A percentile compares a stretch with the other conserved stretches of the same genome.
These are phyloP conservation scores for Colletotrichum neosansevieriae DNA, from an alignment of 2,329 filamentous ascomycete species.

Conservation along the genomic window DNA sequence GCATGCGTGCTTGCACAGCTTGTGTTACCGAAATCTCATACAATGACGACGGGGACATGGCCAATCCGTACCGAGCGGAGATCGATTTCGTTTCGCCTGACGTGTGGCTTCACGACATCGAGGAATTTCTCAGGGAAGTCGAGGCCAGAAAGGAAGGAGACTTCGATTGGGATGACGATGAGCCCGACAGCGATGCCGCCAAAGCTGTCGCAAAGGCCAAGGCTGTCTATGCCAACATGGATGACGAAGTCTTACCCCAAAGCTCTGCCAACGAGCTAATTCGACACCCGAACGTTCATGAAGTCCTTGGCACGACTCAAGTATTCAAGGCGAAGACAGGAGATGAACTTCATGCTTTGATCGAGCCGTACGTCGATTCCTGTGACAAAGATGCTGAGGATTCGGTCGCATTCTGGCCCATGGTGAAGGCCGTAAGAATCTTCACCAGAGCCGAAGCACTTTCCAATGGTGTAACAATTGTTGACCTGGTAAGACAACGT, in stretches of 20 bases:
- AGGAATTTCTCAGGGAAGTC: conserved; percentile 61
- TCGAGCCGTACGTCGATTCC: conserved; percentile 15
- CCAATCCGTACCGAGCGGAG: conserved; percentile 61
- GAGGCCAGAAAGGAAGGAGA: conserved; percentile 46
- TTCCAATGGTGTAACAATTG: conserved; percentile 50
- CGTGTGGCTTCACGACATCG: conserved; percentile 67
- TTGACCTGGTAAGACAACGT: conserved; percentile 58
- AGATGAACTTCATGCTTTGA: not conserved
- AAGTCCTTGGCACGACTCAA: conserved; percentile 2
- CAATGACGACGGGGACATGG: conserved; percentile 59
- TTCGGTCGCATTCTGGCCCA: conserved; percentile 56
- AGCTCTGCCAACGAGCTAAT: not conserved
- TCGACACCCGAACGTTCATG: not conserved
- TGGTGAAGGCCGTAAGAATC: conserved; percentile 63
- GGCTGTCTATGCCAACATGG: conserved; percentile 56
- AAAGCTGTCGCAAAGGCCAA: conserved; percentile 57
- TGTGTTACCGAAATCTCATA: conserved; percentile 71
- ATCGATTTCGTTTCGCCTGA: conserved; percentile 66
- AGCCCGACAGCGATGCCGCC: conserved; percentile 48
- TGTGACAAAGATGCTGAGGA: not conserved
- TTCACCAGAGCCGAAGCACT: conserved; percentile 50
- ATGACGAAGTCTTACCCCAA: not conserved
- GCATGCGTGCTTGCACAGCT: conserved; percentile 72
- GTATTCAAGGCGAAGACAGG: not conserved
- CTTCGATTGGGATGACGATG: conserved; percentile 42